phyloP scores from a whole-genome alignment of 2,329 filamentous ascomycete species.

The Cercospora zeae-maydis region DNA sequence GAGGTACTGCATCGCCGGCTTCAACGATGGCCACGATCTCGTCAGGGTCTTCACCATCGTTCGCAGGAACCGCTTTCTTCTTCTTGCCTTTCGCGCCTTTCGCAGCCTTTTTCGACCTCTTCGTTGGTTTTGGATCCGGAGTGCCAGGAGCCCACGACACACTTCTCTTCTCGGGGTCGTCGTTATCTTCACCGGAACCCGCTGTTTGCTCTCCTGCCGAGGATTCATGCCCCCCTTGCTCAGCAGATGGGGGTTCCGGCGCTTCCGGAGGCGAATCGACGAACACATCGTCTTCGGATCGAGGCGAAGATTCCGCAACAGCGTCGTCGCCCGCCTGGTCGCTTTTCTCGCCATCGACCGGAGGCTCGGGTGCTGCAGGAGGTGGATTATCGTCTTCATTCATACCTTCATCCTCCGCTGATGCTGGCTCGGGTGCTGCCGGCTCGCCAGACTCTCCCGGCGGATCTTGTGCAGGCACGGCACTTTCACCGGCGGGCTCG shows the following conservation, averaged over 20 bases:
- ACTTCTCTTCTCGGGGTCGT: conserved; percentile 26
- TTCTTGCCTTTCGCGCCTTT: conserved; percentile 25
- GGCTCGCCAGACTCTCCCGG: neutral
- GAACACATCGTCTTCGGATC: neutral
- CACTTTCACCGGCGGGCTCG: neutral
- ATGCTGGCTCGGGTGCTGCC: neutral
- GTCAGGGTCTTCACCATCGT: conserved; percentile 19
- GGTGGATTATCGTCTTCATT: neutral
- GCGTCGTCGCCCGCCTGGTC: neutral
- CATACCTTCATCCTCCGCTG: neutral
- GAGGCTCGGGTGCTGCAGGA: neutral
- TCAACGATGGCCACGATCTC: conserved; percentile 29
- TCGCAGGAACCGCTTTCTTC: conserved; percentile 23
- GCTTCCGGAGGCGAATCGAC: conserved; percentile 10
- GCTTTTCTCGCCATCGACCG: neutral
- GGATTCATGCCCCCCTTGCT: neutral
- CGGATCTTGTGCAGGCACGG: neutral
- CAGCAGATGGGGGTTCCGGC: conserved; percentile 4
- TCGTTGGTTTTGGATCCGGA: conserved; percentile 27
- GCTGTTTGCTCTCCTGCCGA: neutral
- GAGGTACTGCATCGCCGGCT: conserved; percentile 10
- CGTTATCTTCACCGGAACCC: conserved; percentile 11
- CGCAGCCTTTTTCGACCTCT: conserved; percentile 28
- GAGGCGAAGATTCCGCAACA: neutral
- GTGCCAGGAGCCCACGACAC: conserved; percentile 32